phyloP scores from a whole-genome alignment of 371 early-diverging fungal species.

The Lichtheimia ornata region DNA sequence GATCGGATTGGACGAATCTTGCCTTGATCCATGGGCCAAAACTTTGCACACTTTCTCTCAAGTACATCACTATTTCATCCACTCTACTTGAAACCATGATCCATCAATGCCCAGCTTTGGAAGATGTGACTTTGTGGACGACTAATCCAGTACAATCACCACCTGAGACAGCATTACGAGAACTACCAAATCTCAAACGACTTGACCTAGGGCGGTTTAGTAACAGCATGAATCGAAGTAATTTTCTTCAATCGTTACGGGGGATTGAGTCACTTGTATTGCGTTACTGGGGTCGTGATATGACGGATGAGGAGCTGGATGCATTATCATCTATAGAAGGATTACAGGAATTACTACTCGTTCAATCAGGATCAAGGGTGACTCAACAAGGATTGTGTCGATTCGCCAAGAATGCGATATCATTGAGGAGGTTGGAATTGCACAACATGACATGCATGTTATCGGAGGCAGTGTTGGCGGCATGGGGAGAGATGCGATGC shows the following conservation, averaged over 20 bases:
- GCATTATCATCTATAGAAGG: not conserved
- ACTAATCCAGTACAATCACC: too few relatives aligned
- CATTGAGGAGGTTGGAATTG: too few relatives aligned
- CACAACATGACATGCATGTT: too few relatives aligned
- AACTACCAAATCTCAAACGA: not conserved
- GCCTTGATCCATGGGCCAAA: not conserved
- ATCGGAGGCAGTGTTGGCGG: too few relatives aligned
- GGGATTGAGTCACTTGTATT: not conserved
- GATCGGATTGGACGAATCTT: constrained; percentile 1
- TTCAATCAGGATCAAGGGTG: not conserved
- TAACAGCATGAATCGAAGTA: not conserved
- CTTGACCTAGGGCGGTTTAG: not conserved
- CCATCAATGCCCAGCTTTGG: not conserved
- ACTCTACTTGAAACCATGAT: not conserved
- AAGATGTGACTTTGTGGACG: not conserved
- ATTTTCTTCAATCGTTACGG: not conserved
- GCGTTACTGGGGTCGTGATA: constrained; percentile 1
- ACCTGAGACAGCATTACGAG: not conserved
- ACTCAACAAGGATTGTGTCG: too few relatives aligned
- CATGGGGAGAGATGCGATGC: too few relatives aligned
- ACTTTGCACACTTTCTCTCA: constrained; percentile 3
- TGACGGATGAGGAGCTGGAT: not conserved
- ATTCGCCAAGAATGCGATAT: too few relatives aligned
- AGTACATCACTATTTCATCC: not conserved
- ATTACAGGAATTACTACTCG: not conserved